phyloP scores from a whole-genome alignment of 2,329 filamentous ascomycete species.

The Talaromyces piceae region DNA sequence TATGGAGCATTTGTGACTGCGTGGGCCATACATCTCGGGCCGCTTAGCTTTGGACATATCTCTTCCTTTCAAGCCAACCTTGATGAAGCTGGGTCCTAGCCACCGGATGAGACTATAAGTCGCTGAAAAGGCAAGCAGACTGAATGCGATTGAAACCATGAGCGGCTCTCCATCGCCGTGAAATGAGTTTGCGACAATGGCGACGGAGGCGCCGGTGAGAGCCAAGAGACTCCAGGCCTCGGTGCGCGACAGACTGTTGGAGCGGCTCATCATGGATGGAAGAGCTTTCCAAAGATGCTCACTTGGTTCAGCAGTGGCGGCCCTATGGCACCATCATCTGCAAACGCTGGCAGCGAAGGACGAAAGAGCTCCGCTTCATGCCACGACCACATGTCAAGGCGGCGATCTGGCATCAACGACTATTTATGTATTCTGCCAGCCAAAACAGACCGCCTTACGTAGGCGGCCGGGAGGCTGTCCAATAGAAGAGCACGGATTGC shows the following conservation, averaged over 20 bases:
- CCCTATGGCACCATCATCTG: neutral
- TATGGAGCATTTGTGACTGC: neutral
- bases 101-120: constrained; percentile 84
- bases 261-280: constrained; percentile 23
- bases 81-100: constrained; percentile 85
- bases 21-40: constrained; percentile 58
- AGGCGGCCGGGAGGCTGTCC: neutral
- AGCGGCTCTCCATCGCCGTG: constrained; percentile 81
- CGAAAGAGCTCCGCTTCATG: neutral
- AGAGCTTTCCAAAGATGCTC: neutral
- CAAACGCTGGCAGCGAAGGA: neutral
- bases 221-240: constrained; percentile 54
- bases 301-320: neutral
- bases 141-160: constrained; percentile 79
- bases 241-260: constrained; percentile 39
- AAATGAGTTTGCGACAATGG: constrained; percentile 70
- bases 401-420: constrained; percentile 28
- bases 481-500: constrained; percentile 7
- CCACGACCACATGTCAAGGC: neutral
- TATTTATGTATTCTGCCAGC: constrained; percentile 11
- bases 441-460: constrained; percentile 18
- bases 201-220: constrained; percentile 61
- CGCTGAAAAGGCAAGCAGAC: constrained; percentile 71
- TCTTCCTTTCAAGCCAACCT: constrained; percentile 77
- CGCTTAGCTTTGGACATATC: constrained; percentile 75